These are phyloP conservation scores for Beauveria australis DNA, from an alignment of 2,329 filamentous ascomycete genomes.

Conservation along the genomic window DNA sequence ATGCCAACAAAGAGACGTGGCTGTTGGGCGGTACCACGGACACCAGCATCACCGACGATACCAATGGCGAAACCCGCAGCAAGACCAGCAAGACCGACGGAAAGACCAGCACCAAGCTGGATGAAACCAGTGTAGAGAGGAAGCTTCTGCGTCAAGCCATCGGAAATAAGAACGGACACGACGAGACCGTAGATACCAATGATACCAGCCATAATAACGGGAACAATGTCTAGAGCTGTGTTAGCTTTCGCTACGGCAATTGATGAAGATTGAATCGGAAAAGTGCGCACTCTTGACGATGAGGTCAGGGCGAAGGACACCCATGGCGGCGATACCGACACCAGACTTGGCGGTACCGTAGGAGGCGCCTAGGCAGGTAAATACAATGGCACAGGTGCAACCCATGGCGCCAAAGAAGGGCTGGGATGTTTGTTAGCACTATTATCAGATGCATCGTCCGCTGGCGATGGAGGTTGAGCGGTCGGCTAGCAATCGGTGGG, in stretches of 20 bases:
- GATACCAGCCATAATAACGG: constrained; percentile 99
- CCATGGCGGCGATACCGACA: constrained; percentile 97
- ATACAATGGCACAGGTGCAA: constrained; percentile 93
- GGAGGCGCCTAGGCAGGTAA: constrained; percentile 92
- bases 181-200: constrained; percentile 97
- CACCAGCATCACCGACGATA: constrained; percentile 83
- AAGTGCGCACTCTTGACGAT: constrained; percentile 90
- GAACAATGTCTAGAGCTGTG: constrained; percentile 72
- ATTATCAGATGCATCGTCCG: not conserved
- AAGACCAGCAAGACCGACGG: constrained; percentile 74
- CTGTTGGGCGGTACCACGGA: constrained; percentile 77
- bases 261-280: not conserved
- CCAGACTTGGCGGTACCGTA: constrained; percentile 99
- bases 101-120: constrained; percentile 74
- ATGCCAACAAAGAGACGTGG: constrained; percentile 89
- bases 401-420: constrained; percentile 97
- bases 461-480: not conserved
- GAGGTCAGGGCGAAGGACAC: constrained; percentile 93
- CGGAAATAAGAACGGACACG: constrained; percentile 80
- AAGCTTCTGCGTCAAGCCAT: constrained; percentile 63
- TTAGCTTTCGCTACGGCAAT: constrained; percentile 14
- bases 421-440: constrained; percentile 32
- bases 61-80: constrained; percentile 81
- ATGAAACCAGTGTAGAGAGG: constrained; percentile 78
- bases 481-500: not conserved